A percentile compares a stretch with the other conserved stretches of the same genome.
phyloP scores from a whole-genome alignment of 192 early-diverging fungal genomes.

The Backusella mclennaniae region DNA sequence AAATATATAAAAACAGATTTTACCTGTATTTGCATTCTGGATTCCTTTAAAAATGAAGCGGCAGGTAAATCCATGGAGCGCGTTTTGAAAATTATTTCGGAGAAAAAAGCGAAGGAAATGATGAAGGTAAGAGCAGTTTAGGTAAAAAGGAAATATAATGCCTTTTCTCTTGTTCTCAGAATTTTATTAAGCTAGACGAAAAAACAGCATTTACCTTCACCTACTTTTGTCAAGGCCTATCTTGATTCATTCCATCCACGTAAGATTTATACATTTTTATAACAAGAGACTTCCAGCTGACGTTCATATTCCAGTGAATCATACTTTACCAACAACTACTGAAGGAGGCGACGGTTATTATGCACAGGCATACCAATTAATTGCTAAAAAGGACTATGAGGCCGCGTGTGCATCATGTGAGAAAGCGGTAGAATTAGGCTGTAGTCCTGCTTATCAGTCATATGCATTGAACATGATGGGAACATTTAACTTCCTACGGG shows the following conservation, averaged over 20 bases:
- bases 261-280: background rate
- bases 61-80: constrained; percentile 83
- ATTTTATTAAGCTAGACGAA: constrained; percentile 34
- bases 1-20: constrained; percentile 57
- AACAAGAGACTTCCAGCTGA: background rate
- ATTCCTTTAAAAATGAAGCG: constrained; percentile 87
- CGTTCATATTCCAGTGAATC: background rate
- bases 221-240: constrained; percentile 90
- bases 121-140: constrained; percentile 40
- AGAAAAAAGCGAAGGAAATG: constrained; percentile 73
- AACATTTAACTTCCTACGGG: constrained; percentile 87
- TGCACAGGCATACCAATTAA: constrained; percentile 50
- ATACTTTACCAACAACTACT: constrained; percentile 18
- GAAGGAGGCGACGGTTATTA: constrained; percentile 50
- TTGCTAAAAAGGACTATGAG: constrained; percentile 56
- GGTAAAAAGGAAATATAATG: background rate
- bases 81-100: constrained; percentile 80
- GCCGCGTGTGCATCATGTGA: constrained; percentile 60
- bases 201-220: constrained; percentile 72
- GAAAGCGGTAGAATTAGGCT: constrained; percentile 63
- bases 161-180: background rate
- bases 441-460: constrained; percentile 47
- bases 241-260: constrained; percentile 86
- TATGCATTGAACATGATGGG: constrained; percentile 83
- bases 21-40: constrained; percentile 90